These are phyloP conservation scores for Gloeopeniophorella convolvens DNA, from an alignment of 768 basidiomycete genomes.

Conservation along the genomic window DNA sequence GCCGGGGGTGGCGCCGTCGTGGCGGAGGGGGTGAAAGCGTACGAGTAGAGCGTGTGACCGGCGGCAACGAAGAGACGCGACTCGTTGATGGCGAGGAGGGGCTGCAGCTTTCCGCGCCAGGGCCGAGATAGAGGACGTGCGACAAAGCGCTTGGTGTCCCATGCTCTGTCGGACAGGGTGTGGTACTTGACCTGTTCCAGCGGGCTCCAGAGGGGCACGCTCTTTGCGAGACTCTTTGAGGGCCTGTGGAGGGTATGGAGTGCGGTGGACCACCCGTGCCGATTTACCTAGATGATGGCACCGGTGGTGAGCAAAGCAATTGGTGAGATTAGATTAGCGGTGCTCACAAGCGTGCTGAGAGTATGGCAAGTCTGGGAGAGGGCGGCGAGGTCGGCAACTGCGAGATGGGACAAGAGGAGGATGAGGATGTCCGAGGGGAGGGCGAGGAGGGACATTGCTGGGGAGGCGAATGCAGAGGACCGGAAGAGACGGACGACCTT, in stretches of 20 bases:
- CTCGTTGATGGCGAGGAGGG: slow-evolving; percentile 21
- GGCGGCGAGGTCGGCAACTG: slow-evolving; percentile 12
- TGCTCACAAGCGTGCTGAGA: slow-evolving; percentile 14
- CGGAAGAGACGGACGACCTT: neutral
- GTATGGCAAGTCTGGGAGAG: slow-evolving; percentile 8
- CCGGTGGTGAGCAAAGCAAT: neutral
- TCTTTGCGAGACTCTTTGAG: slow-evolving; percentile 13
- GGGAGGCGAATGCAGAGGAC: neutral
- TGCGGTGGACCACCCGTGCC: slow-evolving; percentile 13
- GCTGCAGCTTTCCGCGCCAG: slow-evolving; percentile 25
- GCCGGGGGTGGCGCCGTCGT: slow-evolving; percentile 33
- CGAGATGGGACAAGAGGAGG: slow-evolving; percentile 16
- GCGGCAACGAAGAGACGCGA: slow-evolving; percentile 26
- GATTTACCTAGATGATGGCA: slow-evolving; percentile 10
- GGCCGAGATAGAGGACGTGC: slow-evolving; percentile 22
- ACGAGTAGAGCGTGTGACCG: slow-evolving; percentile 23
- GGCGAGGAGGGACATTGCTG: slow-evolving; percentile 5
- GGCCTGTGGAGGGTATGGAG: slow-evolving; percentile 11
- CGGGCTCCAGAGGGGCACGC: slow-evolving; percentile 14
- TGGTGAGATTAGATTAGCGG: neutral
- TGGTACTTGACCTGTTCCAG: slow-evolving; percentile 20
- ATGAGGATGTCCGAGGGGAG: slow-evolving; percentile 17
- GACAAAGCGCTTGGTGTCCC: slow-evolving; percentile 19
- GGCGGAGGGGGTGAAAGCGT: slow-evolving; percentile 18
- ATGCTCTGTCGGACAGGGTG: slow-evolving; percentile 19